Evolutionary conservation across 768 basidiomycete species (phyloP).

Genomic region (Xanthoconium purpureum): DNA sequence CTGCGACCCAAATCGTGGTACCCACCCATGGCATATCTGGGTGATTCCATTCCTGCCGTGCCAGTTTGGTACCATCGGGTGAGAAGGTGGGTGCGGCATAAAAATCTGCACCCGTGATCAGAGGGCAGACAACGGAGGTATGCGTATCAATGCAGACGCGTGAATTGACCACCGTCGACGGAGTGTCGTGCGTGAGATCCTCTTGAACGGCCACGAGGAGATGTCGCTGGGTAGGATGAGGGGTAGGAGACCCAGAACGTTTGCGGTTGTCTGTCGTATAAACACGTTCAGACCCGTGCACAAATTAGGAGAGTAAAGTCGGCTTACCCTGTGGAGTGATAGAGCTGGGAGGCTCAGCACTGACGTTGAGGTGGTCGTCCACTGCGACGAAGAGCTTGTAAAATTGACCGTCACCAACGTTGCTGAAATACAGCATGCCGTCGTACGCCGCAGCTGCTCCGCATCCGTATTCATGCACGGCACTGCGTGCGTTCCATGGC

Average conservation of each 20-base stretch:
- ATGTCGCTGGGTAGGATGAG: neutral
- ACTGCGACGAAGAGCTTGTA: neutral
- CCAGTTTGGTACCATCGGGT: neutral
- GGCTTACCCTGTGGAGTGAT: neutral
- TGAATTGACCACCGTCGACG: neutral
- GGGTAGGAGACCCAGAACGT: slow-evolving; percentile 1
- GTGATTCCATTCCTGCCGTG: slow-evolving; percentile 2
- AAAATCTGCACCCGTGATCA: slow-evolving; percentile 2
- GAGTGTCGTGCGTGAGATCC: neutral
- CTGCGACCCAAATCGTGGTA: neutral
- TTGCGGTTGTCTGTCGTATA: neutral
- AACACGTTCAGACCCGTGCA: neutral
- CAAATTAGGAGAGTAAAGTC: neutral
- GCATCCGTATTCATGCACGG: neutral
- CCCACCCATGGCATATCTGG: slow-evolving; percentile 4
- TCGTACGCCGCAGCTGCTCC: neutral
- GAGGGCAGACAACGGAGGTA: neutral
- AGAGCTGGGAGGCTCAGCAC: neutral
- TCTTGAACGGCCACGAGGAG: slow-evolving; percentile 1
- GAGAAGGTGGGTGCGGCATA: slow-evolving; percentile 1
- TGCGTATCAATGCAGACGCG: neutral
- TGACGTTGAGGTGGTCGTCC: neutral
- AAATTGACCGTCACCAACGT: neutral
- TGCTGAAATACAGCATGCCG: neutral
- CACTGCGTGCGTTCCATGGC: neutral